phyloP scores from a whole-genome alignment of 495 filamentous ascomycete genomes.

The Penicillium simplicissimum region DNA sequence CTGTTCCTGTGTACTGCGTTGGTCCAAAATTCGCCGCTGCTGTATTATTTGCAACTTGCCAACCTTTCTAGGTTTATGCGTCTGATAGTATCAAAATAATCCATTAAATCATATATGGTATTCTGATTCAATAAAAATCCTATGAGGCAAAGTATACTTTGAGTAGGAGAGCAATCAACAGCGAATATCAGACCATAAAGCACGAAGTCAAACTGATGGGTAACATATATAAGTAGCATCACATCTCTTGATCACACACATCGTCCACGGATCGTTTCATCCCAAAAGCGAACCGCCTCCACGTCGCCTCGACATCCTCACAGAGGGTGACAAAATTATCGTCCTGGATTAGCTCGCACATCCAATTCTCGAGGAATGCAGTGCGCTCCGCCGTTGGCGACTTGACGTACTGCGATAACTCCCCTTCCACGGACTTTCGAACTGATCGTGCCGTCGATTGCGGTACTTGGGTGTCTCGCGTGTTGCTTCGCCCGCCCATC shows the following conservation, averaged over 20 bases:
- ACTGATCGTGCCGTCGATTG: conserved; percentile 15
- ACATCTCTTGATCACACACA: neutral
- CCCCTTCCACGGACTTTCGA: conserved; percentile 23
- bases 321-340: conserved; percentile 45
- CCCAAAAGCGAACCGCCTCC: conserved; percentile 47
- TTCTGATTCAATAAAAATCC: neutral
- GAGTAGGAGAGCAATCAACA: neutral
- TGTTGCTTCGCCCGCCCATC: neutral
- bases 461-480: conserved; percentile 1
- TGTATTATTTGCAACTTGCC: neutral
- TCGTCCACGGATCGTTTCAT: conserved; percentile 6
- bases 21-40: neutral
- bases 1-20: neutral
- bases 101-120: neutral
- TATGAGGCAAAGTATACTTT: neutral
- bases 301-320: conserved; percentile 46
- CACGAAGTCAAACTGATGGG: neutral
- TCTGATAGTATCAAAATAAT: neutral
- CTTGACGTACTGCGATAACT: conserved; percentile 34
- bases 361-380: conserved; percentile 42
- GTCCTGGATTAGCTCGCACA: conserved; percentile 46
- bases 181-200: neutral
- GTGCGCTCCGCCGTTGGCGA: conserved; percentile 38
- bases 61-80: neutral
- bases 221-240: neutral